Evolutionary conservation across 495 filamentous ascomycete genomes (phyloP).

Genomic region (Hypoxylon perforatum): DNA sequence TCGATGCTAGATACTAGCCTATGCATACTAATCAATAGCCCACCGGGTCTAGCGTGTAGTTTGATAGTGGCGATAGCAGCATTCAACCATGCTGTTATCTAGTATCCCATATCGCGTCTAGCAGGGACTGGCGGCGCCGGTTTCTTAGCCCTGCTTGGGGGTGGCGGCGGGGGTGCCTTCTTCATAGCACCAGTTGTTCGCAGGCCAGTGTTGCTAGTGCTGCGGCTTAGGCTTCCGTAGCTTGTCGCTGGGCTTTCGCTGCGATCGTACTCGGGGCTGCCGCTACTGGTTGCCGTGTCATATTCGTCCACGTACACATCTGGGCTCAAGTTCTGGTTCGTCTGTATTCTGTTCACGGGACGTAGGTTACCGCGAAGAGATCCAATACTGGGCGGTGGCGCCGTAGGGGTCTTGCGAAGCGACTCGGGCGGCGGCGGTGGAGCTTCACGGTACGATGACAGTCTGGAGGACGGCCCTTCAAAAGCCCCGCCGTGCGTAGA

Average conservation of each 20-base stretch:
- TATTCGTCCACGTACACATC: constrained; percentile 74
- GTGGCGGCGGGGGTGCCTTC: constrained; percentile 83
- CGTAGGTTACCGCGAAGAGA: constrained; percentile 55
- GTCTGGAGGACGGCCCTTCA: constrained; percentile 34
- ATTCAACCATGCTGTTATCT: neutral
- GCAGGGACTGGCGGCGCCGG: constrained; percentile 72
- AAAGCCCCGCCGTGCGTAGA: constrained; percentile 62
- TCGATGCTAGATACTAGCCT: neutral
- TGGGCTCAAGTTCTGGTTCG: constrained; percentile 65
- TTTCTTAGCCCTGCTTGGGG: constrained; percentile 83
- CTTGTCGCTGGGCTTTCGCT: constrained; percentile 73
- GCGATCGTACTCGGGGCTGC: constrained; percentile 68
- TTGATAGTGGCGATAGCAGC: no score
- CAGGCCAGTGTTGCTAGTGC: constrained; percentile 59
- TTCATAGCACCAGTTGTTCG: constrained; percentile 58
- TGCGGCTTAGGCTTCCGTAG: constrained; percentile 67
- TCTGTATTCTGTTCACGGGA: constrained; percentile 53
- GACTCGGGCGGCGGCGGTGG: constrained; percentile 43
- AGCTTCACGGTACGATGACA: constrained; percentile 39
- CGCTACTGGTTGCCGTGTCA: constrained; percentile 69
- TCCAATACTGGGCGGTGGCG: constrained; percentile 47
- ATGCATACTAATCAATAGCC: neutral
- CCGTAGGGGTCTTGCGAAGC: constrained; percentile 44
- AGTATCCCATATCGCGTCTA: constrained; percentile 52
- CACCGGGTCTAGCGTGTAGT: neutral